Percentiles rank a stretch among this genome's conserved stretches.
These are phyloP conservation scores for Mycena belliarum DNA, from an alignment of 768 basidiomycete genomes.

Conservation along the genomic window DNA sequence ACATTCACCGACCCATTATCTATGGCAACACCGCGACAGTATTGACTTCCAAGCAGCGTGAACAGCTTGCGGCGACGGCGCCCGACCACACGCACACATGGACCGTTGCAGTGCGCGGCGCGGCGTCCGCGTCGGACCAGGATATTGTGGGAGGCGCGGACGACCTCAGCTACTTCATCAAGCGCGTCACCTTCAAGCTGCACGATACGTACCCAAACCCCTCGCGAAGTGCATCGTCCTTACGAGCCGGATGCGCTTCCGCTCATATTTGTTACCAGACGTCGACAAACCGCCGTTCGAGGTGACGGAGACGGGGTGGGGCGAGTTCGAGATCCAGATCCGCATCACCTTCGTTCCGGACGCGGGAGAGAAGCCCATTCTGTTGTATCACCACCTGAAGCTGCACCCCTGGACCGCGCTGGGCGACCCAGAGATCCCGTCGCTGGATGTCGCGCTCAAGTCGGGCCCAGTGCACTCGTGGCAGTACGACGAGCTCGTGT, in stretches of 20 bases:
- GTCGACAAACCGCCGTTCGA: slow-evolving; percentile 94
- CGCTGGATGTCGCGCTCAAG: slow-evolving; percentile 66
- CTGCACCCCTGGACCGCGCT: slow-evolving; percentile 83
- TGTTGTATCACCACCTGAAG: slow-evolving; percentile 91
- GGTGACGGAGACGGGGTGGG: slow-evolving; percentile 98
- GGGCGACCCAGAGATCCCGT: slow-evolving; percentile 66
- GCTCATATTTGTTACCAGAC: slow-evolving; percentile 45
- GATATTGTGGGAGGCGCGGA: slow-evolving; percentile 88
- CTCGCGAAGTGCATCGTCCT: slow-evolving; percentile 71
- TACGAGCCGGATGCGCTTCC: background rate
- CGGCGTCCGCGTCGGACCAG: slow-evolving; percentile 70
- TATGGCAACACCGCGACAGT: slow-evolving; percentile 93
- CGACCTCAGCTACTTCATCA: slow-evolving; percentile 89
- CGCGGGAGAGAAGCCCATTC: slow-evolving; percentile 87
- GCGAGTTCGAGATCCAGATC: slow-evolving; percentile 96
- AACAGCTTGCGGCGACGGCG: slow-evolving; percentile 46
- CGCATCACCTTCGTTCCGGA: slow-evolving; percentile 88
- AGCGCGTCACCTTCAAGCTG: slow-evolving; percentile 94
- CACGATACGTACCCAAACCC: slow-evolving; percentile 96
- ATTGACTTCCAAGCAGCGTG: slow-evolving; percentile 72
- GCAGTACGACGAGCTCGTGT: slow-evolving; percentile 99
- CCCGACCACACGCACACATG: slow-evolving; percentile 92
- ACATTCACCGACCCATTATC: slow-evolving; percentile 87
- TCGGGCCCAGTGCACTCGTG: slow-evolving; percentile 88
- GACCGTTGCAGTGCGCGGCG: slow-evolving; percentile 94